Evolutionary conservation across 805 yeast genomes (phyloP), one percentile per base, ranked within the genome.

Genomic region (Monosporozyma unispora): DNA sequence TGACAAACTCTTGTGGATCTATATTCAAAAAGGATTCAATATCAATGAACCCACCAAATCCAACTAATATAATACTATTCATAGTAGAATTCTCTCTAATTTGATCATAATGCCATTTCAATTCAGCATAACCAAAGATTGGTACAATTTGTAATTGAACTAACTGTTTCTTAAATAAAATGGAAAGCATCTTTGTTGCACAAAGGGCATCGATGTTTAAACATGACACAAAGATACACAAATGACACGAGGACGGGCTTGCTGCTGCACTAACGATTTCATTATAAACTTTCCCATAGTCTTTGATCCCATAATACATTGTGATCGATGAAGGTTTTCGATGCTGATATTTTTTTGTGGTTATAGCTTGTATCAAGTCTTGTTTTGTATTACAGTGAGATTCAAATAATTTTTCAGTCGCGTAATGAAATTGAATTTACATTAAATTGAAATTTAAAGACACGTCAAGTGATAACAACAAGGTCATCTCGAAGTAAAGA

Each of bases 31-130:
- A 84, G 22, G 79, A 70, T 61, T 86, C 95, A 28, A 93, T 60
- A 64, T 93, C 97, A 10, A 90, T 78, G 78, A 85, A 80, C 3
- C 95, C 95, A 12, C 99, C 99, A 69, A 96, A 93, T 0, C 99
- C 99, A 0, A 93, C 69, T 39, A 90, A 71, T 4, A 93, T 66
- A 18, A 91, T 84, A 58, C 84, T 88, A 4, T 81, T 70, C 7
- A 93, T 80, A 6, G 47, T 46, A 3, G 35, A 16, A 47, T 87
- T 91, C 5, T 70, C 75, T 61, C 90, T 97, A 41, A 93, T 68
- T 48, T 75, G 75, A 4, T 56, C 49, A 59, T 78, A 90, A 61
- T 83, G 87, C 22, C 60, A 62, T 54, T 79, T 80, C 53, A 95
- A 70, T 56, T 89, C 96, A 10, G 82, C 68, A 61, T 88, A 91